Evolutionary conservation across 345 rosid species (phyloP).

Genomic region (Physaria fendleri): DNA sequence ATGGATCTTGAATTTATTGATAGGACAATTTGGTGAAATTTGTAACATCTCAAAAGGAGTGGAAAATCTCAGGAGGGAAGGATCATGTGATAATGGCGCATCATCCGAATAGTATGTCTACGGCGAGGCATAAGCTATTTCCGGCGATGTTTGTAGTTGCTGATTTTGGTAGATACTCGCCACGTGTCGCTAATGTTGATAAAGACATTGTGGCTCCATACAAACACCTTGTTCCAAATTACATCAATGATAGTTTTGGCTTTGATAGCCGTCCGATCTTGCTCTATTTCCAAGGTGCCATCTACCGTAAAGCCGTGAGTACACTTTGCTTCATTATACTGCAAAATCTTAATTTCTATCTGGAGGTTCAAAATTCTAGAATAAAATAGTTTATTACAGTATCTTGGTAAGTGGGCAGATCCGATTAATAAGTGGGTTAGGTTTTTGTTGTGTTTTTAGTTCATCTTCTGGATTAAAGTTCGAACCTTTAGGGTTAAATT

Average conservation of each 20-base stretch:
- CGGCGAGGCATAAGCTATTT: conserved; percentile 72
- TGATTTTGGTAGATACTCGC: conserved; percentile 92
- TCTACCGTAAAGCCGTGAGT: conserved; percentile 88
- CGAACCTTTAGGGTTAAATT: too few species aligned
- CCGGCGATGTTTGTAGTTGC: conserved; percentile 75
- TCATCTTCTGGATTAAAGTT: too few species aligned
- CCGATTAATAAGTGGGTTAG: neutral
- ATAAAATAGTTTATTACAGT: neutral
- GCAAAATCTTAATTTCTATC: neutral
- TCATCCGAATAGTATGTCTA: conserved; percentile 89
- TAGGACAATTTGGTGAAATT: conserved; percentile 62
- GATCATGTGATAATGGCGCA: conserved; percentile 85
- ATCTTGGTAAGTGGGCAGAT: neutral
- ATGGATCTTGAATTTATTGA: neutral
- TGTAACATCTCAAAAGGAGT: conserved; percentile 54
- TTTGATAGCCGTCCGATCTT: conserved; percentile 66
- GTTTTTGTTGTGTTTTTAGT: too few species aligned
- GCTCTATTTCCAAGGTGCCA: conserved; percentile 95
- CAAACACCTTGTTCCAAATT: conserved; percentile 63
- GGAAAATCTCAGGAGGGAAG: conserved; percentile 73
- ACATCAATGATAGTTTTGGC: conserved; percentile 52
- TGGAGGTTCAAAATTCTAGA: neutral
- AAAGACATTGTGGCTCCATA: conserved; percentile 94
- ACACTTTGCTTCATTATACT: neutral
- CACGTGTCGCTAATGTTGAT: conserved; percentile 65